A percentile compares a stretch with the other conserved stretches of the same genome.
Conservation (phyloP, 306 rosid species). For the Begonia peltatifolia region DNA sequence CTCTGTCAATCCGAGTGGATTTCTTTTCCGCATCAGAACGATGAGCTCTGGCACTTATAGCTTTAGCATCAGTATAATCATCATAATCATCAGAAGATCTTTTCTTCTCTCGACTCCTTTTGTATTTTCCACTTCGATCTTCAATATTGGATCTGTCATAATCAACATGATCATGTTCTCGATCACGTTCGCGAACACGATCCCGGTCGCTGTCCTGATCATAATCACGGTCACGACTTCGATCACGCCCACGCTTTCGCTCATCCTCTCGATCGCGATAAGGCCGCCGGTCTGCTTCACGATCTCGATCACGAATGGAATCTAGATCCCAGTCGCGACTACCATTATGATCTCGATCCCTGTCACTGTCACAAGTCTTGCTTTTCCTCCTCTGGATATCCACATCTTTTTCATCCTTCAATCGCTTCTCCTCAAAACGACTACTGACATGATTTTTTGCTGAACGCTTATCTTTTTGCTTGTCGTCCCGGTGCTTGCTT, state of each 20-base stretch:
- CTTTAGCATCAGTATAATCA: slow-evolving; percentile 51
- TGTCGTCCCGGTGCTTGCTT: slow-evolving; percentile 59
- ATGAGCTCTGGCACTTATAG: slow-evolving; percentile 47
- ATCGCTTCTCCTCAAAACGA: slow-evolving; percentile 65
- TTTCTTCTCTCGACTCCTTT: slow-evolving; percentile 59
- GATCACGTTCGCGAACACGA: slow-evolving; percentile 29
- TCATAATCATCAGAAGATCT: slow-evolving; percentile 68
- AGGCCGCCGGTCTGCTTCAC: slow-evolving; percentile 11
- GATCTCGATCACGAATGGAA: slow-evolving; percentile 14
- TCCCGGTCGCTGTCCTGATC: slow-evolving; percentile 28
- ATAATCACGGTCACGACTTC: slow-evolving; percentile 18
- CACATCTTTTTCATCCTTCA: slow-evolving; percentile 59
- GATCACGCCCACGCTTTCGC: not conserved
- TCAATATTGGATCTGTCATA: slow-evolving; percentile 55
- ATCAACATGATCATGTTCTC: slow-evolving; percentile 47
- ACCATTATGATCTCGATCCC: slow-evolving; percentile 24
- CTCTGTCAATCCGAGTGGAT: slow-evolving; percentile 41
- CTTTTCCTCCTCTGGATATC: slow-evolving; percentile 65
- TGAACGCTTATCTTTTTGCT: slow-evolving; percentile 54
- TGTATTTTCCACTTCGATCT: slow-evolving; percentile 45
- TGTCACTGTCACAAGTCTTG: slow-evolving; percentile 50
- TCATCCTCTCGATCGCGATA: not conserved
- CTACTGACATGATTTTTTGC: slow-evolving; percentile 45
- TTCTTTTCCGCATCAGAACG: slow-evolving; percentile 67
- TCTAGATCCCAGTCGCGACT: slow-evolving; percentile 25